Evolutionary conservation across 768 basidiomycete genomes (phyloP).

Genomic region (Erythrobasidium yunnanense): DNA sequence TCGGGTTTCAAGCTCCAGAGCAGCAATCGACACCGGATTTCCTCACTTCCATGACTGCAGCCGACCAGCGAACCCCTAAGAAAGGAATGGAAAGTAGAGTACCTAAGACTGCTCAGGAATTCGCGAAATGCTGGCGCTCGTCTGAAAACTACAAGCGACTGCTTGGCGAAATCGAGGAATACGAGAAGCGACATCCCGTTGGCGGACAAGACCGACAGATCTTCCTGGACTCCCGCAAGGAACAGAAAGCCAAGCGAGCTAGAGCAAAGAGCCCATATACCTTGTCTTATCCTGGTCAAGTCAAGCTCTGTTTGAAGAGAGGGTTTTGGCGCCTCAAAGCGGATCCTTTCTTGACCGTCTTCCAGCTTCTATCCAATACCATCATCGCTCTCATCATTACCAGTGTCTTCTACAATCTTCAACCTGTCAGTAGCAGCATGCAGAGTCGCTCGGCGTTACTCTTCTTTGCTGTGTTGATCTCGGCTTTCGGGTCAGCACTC

Average conservation of each 20-base stretch:
- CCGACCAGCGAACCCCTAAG: slow-evolving; percentile 50
- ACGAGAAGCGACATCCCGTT: slow-evolving; percentile 40
- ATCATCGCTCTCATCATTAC: slow-evolving; percentile 51
- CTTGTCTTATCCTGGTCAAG: slow-evolving; percentile 48
- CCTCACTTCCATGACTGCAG: slow-evolving; percentile 51
- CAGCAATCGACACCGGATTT: slow-evolving; percentile 44
- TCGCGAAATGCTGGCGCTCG: slow-evolving; percentile 43
- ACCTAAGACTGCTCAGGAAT: slow-evolving; percentile 46
- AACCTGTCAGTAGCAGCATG: slow-evolving; percentile 51
- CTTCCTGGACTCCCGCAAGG: slow-evolving; percentile 40
- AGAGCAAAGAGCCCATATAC: slow-evolving; percentile 45
- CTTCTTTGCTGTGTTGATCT: slow-evolving; percentile 52
- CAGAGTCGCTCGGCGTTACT: slow-evolving; percentile 67
- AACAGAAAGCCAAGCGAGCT: slow-evolving; percentile 45
- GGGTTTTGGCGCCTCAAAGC: slow-evolving; percentile 48
- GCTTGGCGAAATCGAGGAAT: slow-evolving; percentile 40
- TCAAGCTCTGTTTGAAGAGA: slow-evolving; percentile 47
- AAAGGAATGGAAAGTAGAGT: slow-evolving; percentile 43
- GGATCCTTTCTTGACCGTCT: slow-evolving; percentile 39
- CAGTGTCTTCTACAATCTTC: slow-evolving; percentile 54
- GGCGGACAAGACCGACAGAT: slow-evolving; percentile 35
- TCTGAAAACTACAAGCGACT: slow-evolving; percentile 40
- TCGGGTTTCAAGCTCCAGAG: slow-evolving; percentile 43
- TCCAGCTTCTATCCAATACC: slow-evolving; percentile 30
- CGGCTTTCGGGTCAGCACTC: slow-evolving; percentile 42